Percentiles rank a stretch among this genome's conserved stretches.
These are phyloP conservation scores for Pseudohyphozyma bogoriensis DNA, from an alignment of 768 basidiomycete species.

Conservation along the genomic window DNA sequence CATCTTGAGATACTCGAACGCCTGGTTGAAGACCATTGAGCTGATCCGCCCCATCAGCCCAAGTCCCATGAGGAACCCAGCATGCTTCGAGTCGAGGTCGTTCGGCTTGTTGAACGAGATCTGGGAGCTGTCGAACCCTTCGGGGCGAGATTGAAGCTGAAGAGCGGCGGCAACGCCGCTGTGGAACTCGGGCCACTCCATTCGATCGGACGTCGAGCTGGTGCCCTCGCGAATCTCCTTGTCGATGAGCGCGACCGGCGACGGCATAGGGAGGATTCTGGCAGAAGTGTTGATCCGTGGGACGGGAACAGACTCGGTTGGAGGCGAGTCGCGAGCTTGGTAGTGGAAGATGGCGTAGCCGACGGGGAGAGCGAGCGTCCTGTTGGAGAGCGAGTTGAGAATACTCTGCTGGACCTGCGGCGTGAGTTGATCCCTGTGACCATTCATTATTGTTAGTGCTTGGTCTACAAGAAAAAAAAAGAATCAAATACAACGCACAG, in stretches of 20 bases:
- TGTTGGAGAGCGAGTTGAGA: slow-evolving; percentile 66
- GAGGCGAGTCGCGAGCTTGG: slow-evolving; percentile 63
- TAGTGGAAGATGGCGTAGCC: slow-evolving; percentile 89
- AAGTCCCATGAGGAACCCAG: slow-evolving; percentile 87
- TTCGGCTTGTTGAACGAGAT: slow-evolving; percentile 85
- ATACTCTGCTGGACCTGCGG: slow-evolving; percentile 73
- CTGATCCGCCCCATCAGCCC: slow-evolving; percentile 85
- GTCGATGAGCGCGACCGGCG: slow-evolving; percentile 28
- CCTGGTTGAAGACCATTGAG: slow-evolving; percentile 71
- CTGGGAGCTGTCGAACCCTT: slow-evolving; percentile 78
- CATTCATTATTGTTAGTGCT: not conserved
- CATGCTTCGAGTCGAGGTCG: slow-evolving; percentile 83
- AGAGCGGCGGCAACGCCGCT: slow-evolving; percentile 90
- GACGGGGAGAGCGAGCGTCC: slow-evolving; percentile 79
- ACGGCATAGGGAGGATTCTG: slow-evolving; percentile 34
- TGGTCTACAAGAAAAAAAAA: not conserved
- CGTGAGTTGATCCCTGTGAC: slow-evolving; percentile 69
- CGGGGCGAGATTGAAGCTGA: slow-evolving; percentile 61
- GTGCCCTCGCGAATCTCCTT: slow-evolving; percentile 20
- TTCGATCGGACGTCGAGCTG: slow-evolving; percentile 42
- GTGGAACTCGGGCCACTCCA: slow-evolving; percentile 93
- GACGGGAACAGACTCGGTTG: slow-evolving; percentile 38
- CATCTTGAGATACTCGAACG: slow-evolving; percentile 85
- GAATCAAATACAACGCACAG: slow-evolving; percentile 47
- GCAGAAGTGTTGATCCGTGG: slow-evolving; percentile 37